Conservation (phyloP, 2,329 filamentous ascomycete genomes). For the Exophiala lecanii-corni region DNA sequence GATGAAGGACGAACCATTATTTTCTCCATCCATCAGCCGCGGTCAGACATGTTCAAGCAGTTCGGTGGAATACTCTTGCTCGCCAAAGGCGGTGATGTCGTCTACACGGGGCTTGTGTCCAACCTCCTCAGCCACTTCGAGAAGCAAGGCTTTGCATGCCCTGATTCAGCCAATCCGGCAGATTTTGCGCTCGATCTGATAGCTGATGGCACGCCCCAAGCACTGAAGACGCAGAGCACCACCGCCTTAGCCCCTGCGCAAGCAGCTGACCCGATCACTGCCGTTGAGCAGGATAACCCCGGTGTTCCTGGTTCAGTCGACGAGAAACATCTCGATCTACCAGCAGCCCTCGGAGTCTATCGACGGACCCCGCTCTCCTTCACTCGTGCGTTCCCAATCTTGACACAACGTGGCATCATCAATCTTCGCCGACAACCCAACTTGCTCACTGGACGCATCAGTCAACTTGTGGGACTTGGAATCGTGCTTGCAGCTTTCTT, state of each 20-base stretch:
- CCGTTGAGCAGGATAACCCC: neutral
- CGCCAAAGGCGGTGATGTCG: constrained; percentile 65
- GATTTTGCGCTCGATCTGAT: constrained; percentile 75
- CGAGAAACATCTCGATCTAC: constrained; percentile 29
- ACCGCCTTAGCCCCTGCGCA: neutral
- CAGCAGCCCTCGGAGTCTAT: constrained; percentile 67
- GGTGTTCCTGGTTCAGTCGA: neutral
- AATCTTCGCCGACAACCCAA: constrained; percentile 65
- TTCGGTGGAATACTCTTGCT: constrained; percentile 76
- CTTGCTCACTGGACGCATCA: constrained; percentile 59
- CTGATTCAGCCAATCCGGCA: constrained; percentile 71
- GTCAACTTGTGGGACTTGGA: constrained; percentile 62
- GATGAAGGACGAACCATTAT: constrained; percentile 61
- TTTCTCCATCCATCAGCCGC: constrained; percentile 80
- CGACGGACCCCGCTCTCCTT: constrained; percentile 61
- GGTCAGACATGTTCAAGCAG: constrained; percentile 69
- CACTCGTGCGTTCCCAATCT: constrained; percentile 58
- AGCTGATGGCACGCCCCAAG: constrained; percentile 37
- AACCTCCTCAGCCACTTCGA: constrained; percentile 61
- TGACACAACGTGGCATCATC: constrained; percentile 62
- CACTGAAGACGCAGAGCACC: neutral
- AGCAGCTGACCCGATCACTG: neutral
- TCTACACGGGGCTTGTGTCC: constrained; percentile 65
- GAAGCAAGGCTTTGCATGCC: constrained; percentile 57
- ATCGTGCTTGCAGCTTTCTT: constrained; percentile 66